Conservation (phyloP, 1,139 yeast species). For the Saccharomycopsis hybrid region DNA sequence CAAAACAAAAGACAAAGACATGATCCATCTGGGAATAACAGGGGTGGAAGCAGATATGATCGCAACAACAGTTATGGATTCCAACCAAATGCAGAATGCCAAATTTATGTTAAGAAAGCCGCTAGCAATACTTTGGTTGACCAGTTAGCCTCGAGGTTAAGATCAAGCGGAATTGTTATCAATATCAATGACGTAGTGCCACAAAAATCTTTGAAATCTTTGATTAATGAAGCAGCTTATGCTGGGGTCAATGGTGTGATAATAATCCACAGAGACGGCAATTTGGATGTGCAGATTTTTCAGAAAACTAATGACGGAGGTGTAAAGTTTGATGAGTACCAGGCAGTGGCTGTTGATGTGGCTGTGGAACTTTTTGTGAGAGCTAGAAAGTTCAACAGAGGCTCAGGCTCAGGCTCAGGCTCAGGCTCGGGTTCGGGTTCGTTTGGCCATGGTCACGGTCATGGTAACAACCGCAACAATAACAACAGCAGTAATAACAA, state of each 20-base stretch:
- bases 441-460: too few species aligned
- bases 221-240: conserved; percentile 72
- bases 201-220: conserved; percentile 45
- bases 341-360: conserved; percentile 55
- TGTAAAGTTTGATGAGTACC: conserved; percentile 77
- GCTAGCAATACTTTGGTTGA: conserved; percentile 54
- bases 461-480: conserved; percentile 1
- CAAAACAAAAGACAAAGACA: conserved; percentile 2
- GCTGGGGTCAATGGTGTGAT: conserved; percentile 73
- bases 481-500: conserved; percentile 2
- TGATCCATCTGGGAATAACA: not conserved
- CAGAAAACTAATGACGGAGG: conserved; percentile 61
- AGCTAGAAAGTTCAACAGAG: conserved; percentile 29
- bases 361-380: conserved; percentile 46
- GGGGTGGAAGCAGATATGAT: conserved; percentile 18
- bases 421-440: too few species aligned
- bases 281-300: conserved; percentile 67
- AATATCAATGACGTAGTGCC: conserved; percentile 45
- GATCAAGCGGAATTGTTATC: conserved; percentile 43
- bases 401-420: not conserved
- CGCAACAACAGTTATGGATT: conserved; percentile 22
- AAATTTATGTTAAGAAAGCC: conserved; percentile 59
- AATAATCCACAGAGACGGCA: conserved; percentile 48
- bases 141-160: conserved; percentile 50
- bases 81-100: conserved; percentile 42